A percentile compares a stretch with the other conserved stretches of the same genome.
Conservation (phyloP, 106 monocot species). For the Platanthera zijinensis region DNA sequence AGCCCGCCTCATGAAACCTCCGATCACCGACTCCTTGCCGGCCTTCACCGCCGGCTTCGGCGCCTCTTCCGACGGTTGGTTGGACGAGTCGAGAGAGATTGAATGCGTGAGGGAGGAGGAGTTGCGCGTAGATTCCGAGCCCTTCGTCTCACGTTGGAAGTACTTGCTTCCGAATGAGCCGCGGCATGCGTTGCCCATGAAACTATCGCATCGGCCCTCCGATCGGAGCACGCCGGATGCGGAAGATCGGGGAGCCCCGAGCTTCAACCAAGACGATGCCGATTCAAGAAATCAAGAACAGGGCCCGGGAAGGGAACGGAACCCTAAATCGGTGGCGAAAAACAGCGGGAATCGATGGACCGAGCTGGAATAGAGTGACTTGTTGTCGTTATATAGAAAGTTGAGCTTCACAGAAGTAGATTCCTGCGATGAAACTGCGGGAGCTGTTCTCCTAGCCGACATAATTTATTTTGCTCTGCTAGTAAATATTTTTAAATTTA, state of each 20-base stretch:
- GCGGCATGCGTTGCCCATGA: slow-evolving; percentile 26
- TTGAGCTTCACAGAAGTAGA: neutral
- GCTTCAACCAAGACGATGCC: neutral
- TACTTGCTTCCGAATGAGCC: slow-evolving; percentile 18
- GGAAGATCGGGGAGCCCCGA: neutral
- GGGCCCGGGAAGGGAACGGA: neutral
- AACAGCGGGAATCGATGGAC: neutral
- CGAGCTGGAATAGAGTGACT: neutral
- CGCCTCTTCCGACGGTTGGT: neutral
- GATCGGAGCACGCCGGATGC: neutral
- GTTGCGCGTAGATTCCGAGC: slow-evolving; percentile 1
- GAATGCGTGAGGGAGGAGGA: neutral
- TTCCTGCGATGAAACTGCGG: too few relatives aligned
- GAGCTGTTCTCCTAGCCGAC: too few relatives aligned
- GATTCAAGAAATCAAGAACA: neutral
- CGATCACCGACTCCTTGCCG: neutral
- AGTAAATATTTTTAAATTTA: too few relatives aligned
- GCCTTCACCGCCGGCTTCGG: neutral
- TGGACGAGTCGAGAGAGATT: neutral
- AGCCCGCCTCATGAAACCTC: slow-evolving; percentile 28
- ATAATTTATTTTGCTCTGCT: too few relatives aligned
- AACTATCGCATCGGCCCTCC: neutral
- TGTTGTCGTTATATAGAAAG: neutral
- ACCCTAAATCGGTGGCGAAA: neutral
- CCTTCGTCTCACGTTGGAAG: slow-evolving; percentile 11